Base-by-base conservation (phyloP, 352 stramenopile species). In the Phytophthora fragariae region DNA sequence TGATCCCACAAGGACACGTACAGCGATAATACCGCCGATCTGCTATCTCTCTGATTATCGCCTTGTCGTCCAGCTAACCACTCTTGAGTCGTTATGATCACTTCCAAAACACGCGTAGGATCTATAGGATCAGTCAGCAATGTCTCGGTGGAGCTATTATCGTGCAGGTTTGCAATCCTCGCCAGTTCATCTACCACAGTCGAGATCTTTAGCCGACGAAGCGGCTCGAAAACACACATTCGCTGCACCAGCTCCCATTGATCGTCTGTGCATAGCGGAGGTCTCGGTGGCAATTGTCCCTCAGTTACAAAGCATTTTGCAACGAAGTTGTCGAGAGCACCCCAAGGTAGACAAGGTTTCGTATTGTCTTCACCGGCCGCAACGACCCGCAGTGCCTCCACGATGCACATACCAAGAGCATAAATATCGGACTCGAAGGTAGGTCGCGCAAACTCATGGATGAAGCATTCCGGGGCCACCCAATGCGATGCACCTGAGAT, bases 351-450 rank as follows among this genome's bases (percentile, higher is more conserved):
- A 2, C 41, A 64, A 10, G 33, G 2, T 19, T 55, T 14, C 24
- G 14, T 35, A 2, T 14, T 9, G 8, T 37, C 27, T 5, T 41
- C 15, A 19, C 57, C 57, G 41, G 21, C 57, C 11, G 41, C 57
- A 37, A 53, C 57, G 33, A 54, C 39, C 1, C 37, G 57, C 19
- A 64, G 15, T 9, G 57, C 57, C 19, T 64, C 57, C 21, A 64
- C 9, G 9, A 62, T 62, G 17, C 57, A 64, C 57, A 64, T 64
- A 19, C 57, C 39, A 6, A 63, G 8, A 10, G 57, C 55, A 5
- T 63, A 64, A 8, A 55, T 41, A 12, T 64, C 57, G 2, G 41
- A 55, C 15, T 14, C 39, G 41, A 41, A 64, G 7, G 39, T 56
- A 15, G 56, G 19, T 24, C 37, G 33, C 10, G 35, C 7, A 6